A percentile compares a stretch with the other conserved stretches of the same genome.
These are phyloP conservation scores for Yarrowia galli DNA, from an alignment of 1,139 yeast genomes.

Conservation along the genomic window DNA sequence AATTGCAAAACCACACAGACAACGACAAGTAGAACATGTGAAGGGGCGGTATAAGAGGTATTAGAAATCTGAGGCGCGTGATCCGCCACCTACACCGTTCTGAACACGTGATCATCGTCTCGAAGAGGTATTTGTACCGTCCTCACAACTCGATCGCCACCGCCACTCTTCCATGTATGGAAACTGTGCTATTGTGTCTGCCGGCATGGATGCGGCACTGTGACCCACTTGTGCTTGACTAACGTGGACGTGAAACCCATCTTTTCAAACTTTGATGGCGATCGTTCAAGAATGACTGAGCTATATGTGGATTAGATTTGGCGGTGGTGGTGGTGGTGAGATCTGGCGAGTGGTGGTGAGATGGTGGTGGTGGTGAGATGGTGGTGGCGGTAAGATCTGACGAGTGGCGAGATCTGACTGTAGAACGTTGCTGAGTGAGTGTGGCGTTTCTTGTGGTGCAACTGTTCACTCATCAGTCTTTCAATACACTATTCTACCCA, in stretches of 20 bases:
- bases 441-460: no score
- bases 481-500: no score
- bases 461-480: background rate
- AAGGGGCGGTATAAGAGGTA: background rate
- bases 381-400: no score
- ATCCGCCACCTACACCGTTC: background rate
- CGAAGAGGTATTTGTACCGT: no score
- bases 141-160: constrained; percentile 3
- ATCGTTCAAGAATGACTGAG: constrained; percentile 9
- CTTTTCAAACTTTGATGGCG: constrained; percentile 11
- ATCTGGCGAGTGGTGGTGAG: no score
- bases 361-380: no score
- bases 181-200: constrained; percentile 20
- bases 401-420: background rate
- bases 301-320: background rate
- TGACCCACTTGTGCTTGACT: constrained; percentile 20
- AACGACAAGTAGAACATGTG: background rate
- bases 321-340: no score
- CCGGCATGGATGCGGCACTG: constrained; percentile 25
- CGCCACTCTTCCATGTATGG: constrained; percentile 30
- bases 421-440: no score
- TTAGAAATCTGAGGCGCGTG: background rate
- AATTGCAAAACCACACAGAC: background rate
- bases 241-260: constrained; percentile 9
- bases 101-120: no score